Conservation (phyloP, 352 stramenopile species). For the Phytophthora rubi region DNA sequence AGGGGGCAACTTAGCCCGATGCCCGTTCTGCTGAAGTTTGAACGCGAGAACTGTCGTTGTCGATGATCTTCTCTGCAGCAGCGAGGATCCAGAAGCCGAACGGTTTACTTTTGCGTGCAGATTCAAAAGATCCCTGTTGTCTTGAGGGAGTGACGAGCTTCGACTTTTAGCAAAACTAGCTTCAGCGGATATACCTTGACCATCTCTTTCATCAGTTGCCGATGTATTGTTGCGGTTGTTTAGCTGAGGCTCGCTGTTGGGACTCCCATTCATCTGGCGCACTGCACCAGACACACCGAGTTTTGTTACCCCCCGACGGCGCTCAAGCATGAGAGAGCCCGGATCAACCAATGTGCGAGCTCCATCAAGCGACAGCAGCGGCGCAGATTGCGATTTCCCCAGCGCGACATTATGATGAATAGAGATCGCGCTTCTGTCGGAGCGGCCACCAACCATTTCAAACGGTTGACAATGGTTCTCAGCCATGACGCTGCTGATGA, state of each 20-base stretch:
- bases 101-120: conserved; percentile 9
- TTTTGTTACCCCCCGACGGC: conserved; percentile 20
- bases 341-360: conserved; percentile 44
- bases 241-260: conserved; percentile 1
- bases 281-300: neutral
- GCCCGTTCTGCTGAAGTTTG: conserved; percentile 14
- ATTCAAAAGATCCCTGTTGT: conserved; percentile 9
- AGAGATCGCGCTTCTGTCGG: conserved; percentile 1
- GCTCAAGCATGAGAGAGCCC: conserved; percentile 45
- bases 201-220: neutral
- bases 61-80: conserved; percentile 21
- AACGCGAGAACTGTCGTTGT: conserved; percentile 5
- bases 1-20: conserved; percentile 16
- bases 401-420: conserved; percentile 15
- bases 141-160: conserved; percentile 17
- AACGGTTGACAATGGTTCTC: conserved; percentile 25
- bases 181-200: neutral
- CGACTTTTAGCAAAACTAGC: conserved; percentile 1
- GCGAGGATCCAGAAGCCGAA: conserved; percentile 11
- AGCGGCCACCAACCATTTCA: conserved; percentile 8
- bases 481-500: conserved; percentile 54
- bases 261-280: conserved; percentile 4
- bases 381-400: conserved; percentile 42
- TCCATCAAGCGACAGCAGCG: conserved; percentile 28
- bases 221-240: neutral